phyloP scores from a whole-genome alignment of 768 basidiomycete species.

The Russula earlei region DNA sequence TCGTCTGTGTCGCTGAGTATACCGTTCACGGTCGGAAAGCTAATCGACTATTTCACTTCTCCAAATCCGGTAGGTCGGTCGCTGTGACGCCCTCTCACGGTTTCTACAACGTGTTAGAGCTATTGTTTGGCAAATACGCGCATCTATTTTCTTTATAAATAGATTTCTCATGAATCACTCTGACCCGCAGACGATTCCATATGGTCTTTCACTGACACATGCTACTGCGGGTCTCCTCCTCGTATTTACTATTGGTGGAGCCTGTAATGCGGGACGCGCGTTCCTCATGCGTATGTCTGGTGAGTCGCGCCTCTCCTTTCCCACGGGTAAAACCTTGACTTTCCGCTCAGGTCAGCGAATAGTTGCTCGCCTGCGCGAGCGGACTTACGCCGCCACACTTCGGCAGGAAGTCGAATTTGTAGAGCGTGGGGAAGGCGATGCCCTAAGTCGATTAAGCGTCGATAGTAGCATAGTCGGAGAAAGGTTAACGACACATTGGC shows the following conservation, averaged over 20 bases:
- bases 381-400: slow-evolving; percentile 75
- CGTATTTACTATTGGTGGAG: slow-evolving; percentile 79
- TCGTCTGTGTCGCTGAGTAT: slow-evolving; percentile 87
- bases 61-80: slow-evolving; percentile 50
- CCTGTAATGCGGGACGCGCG: slow-evolving; percentile 75
- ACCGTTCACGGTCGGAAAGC: slow-evolving; percentile 84
- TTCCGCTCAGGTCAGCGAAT: slow-evolving; percentile 65
- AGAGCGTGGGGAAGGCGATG: slow-evolving; percentile 88
- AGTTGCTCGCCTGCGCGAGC: slow-evolving; percentile 75
- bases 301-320: slow-evolving; percentile 25
- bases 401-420: slow-evolving; percentile 90
- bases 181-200: slow-evolving; percentile 41
- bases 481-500: slow-evolving; percentile 40
- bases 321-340: neutral
- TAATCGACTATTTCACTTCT: slow-evolving; percentile 89
- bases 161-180: neutral
- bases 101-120: too few relatives aligned
- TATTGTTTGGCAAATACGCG: too few relatives aligned
- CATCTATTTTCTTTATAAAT: too few relatives aligned
- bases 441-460: slow-evolving; percentile 80
- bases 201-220: slow-evolving; percentile 68
- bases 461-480: slow-evolving; percentile 93
- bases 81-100: neutral
- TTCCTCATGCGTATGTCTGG: slow-evolving; percentile 83
- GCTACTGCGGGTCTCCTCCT: slow-evolving; percentile 66